Evolutionary conservation across 2,329 filamentous ascomycete genomes (phyloP), one percentile per base, ranked within the genome.

Genomic region (Sclerotinia minor): DNA sequence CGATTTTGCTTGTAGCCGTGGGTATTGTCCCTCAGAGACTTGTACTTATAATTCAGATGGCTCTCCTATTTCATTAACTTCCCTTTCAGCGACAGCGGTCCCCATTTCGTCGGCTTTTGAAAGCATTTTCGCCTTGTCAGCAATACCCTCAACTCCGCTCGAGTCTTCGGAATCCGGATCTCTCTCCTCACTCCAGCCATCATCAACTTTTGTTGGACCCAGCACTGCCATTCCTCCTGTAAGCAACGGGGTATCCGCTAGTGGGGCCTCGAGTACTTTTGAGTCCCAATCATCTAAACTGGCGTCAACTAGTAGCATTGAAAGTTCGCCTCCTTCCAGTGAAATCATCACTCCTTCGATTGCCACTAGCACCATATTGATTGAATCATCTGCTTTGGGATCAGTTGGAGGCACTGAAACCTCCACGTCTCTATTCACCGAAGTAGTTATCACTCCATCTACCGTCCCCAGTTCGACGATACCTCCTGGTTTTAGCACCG

Each of bases 1-100:
- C 44, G 57, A 60, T 11, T 60, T 60, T 60, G 44, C 44, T 5
- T 60, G 57, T 32, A 49, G 17, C 32, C 57, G 29, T 47, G 44
- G 57, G 2, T 60, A 47, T 35, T 60, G 57, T 49, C 57, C 57
- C 9, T 26, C 57, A 5, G 57, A 60, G 13, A 47, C 57, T 49
- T 60, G 57, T 47, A 60, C 57, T 24, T 32, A 15, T 1, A 60
- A 60, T 21, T 2, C 57, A n/a, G 26, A 60, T 19, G 26, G 57
- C 26, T 60, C 57, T 17, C 44, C 57, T n/a, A 24, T 60, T 32
- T 60, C 57, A 5, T 47, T 44, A 17, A 19, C 6, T 60, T 60
- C 44, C 8, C 1, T 49, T 47, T 60, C 57, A 35, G 19, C 57
- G 8, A 60, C 57, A 17, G 5, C 9, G 7, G 15, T 60, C 26